These are phyloP conservation scores for Lophiotrema nucula DNA, from an alignment of 495 filamentous ascomycete genomes.

Conservation along the genomic window DNA sequence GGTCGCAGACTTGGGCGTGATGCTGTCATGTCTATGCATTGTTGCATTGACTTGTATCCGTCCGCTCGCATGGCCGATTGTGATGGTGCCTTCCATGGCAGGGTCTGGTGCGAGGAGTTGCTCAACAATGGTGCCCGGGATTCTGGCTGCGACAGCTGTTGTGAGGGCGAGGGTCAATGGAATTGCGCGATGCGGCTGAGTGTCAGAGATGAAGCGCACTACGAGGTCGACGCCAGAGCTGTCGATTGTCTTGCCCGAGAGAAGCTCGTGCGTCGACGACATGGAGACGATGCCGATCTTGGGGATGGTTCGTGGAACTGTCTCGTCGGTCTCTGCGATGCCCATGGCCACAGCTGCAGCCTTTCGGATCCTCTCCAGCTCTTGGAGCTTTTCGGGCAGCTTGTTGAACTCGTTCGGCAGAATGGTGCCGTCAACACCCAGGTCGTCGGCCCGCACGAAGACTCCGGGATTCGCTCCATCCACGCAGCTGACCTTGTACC, in stretches of 20 bases:
- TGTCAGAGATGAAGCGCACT: constrained; percentile 42
- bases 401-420: constrained; percentile 53
- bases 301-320: constrained; percentile 57
- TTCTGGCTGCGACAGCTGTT: constrained; percentile 56
- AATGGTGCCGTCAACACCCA: constrained; percentile 44
- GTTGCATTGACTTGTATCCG: constrained; percentile 52
- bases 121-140: constrained; percentile 39
- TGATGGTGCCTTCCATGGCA: constrained; percentile 45
- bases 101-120: constrained; percentile 8
- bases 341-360: constrained; percentile 64
- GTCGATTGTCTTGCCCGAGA: constrained; percentile 34
- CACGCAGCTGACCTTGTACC: constrained; percentile 54
- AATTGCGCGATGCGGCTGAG: constrained; percentile 63
- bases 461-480: constrained; percentile 68
- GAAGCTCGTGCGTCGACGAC: constrained; percentile 42
- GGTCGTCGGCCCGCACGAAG: constrained; percentile 35
- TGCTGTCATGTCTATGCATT: constrained; percentile 45
- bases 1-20: constrained; percentile 42
- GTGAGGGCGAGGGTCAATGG: constrained; percentile 62
- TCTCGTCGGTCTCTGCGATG: constrained; percentile 44
- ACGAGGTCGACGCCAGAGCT: constrained; percentile 6
- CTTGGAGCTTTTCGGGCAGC: constrained; percentile 30
- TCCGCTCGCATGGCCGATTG: constrained; percentile 61
- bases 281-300: constrained; percentile 63
- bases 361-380: constrained; percentile 59